A percentile compares a stretch with the other conserved stretches of the same genome.
Conservation (phyloP, 208 protist genomes). For the Leishmania tropica region DNA sequence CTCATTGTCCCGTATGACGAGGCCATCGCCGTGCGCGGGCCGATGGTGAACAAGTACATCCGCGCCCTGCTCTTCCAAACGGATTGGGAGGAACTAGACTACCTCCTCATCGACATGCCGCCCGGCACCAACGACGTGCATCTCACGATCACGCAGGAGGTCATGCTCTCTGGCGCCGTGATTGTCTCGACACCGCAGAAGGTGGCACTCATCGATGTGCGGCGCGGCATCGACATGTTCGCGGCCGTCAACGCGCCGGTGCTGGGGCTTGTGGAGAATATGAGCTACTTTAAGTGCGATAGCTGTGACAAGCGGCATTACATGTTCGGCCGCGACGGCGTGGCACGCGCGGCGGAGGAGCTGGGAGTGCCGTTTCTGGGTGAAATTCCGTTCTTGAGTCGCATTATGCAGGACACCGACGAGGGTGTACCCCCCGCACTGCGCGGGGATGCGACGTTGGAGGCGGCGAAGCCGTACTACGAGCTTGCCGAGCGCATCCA, state of each 20-base stretch:
- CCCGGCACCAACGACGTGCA: conserved; percentile 94
- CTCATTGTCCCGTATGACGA: conserved; percentile 88
- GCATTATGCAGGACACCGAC: conserved; percentile 93
- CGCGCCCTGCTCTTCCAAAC: conserved; percentile 89
- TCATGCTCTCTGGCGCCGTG: conserved; percentile 92
- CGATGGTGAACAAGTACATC: conserved; percentile 92
- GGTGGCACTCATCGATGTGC: conserved; percentile 92
- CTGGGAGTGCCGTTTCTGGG: conserved; percentile 91
- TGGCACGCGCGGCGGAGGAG: conserved; percentile 83
- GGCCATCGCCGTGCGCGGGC: conserved; percentile 91
- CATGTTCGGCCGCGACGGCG: conserved; percentile 94
- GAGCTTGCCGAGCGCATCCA: conserved; percentile 66
- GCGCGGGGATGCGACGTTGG: conserved; percentile 66
- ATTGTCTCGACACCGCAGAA: conserved; percentile 97
- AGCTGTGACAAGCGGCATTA: conserved; percentile 87
- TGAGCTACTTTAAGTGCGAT: conserved; percentile 97
- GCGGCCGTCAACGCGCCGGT: conserved; percentile 95
- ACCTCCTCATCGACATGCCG: conserved; percentile 93
- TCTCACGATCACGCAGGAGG: conserved; percentile 90
- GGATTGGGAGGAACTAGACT: conserved; percentile 93
- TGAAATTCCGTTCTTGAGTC: conserved; percentile 91
- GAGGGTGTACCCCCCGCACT: conserved; percentile 90
- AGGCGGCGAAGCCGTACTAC: conserved; percentile 85
- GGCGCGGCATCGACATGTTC: conserved; percentile 95
- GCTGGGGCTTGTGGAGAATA: conserved; percentile 98